Evolutionary conservation across 202 grass and related monocot genomes (phyloP).

Genomic region (Schoenoplectus triqueter): DNA sequence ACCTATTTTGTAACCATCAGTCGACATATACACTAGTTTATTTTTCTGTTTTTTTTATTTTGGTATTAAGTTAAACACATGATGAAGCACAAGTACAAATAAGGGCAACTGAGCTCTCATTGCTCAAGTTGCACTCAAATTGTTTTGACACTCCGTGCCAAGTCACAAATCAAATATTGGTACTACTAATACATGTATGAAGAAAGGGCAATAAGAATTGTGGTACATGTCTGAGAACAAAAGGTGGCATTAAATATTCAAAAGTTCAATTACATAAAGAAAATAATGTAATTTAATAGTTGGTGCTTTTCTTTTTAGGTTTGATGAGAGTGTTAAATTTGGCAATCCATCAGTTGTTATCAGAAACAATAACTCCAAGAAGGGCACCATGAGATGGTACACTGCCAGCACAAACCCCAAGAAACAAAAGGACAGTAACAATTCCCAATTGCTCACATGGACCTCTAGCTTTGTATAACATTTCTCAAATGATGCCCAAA

Average conservation of each 20-base stretch:
- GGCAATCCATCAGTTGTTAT: constrained; percentile 14
- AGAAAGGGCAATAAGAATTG: background rate
- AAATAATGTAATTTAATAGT: background rate
- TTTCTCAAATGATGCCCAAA: background rate
- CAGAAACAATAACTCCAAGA: background rate
- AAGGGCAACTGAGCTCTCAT: background rate
- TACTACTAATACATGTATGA: background rate
- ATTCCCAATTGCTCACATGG: background rate
- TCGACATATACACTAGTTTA: constrained; percentile 14
- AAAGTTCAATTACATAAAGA: background rate
- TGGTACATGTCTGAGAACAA: background rate
- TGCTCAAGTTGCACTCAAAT: background rate
- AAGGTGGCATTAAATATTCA: background rate
- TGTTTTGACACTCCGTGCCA: background rate
- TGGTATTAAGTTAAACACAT: background rate
- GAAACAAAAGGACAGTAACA: background rate
- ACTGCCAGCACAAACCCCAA: background rate
- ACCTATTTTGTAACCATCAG: background rate
- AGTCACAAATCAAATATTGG: constrained; percentile 1
- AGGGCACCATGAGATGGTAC: background rate
- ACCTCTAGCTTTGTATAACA: background rate
- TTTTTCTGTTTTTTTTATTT: background rate
- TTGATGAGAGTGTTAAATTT: background rate
- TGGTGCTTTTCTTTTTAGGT: background rate
- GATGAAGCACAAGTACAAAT: background rate